Evolutionary conservation across 1,139 yeast genomes (phyloP), one percentile per base, ranked within the genome.

Genomic region (Hyphopichia pseudoburtonii): DNA sequence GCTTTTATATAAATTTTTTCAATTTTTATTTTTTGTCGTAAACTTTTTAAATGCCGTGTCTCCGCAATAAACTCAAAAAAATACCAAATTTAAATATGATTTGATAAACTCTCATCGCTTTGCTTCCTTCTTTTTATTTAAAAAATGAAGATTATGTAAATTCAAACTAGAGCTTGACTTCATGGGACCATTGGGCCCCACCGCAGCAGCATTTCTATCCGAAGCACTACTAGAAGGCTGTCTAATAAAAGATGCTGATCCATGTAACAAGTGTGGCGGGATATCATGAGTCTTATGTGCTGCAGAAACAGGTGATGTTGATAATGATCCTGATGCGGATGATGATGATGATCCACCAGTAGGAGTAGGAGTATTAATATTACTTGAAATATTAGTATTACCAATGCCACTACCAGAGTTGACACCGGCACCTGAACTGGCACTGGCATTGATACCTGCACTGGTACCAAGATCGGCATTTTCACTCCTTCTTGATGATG

Each of bases 141-240:
- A 42, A 36, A 62, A 62, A 28, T 56, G 57, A 33, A 60, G 44
- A 35, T 61, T 61, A 28, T 58, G 63, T 33, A 62, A 52, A 42
- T 56, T 59, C 37, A 61, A 48, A 41, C 59, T 49, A 2, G 64
- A 47, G 37, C 33, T 18, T 4, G 36, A 34, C 19, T 53, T 44
- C 31, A 50, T 33, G 11, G 62, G 61, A 4, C 44, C 43, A 15
- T 46, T 46, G 8, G 32, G 27, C 5, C 33, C 33, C 14, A 28
- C 3, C n/a, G 46, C 22, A 2, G 54, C 56, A 3, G 65, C 64
- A 34, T 41, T 53, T 40, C 71, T 45, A 39, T 66, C 67, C 5
- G 60, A 50, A 2, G 71, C 70, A 42, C 66, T 60, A 29, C 57
- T 51, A 2, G 70, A 64, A 7, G 64, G 64, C 38, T 53, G 43